These are phyloP conservation scores for Globomyces pollinis-pini DNA, from an alignment of 192 early-diverging fungal genomes.

Conservation along the genomic window DNA sequence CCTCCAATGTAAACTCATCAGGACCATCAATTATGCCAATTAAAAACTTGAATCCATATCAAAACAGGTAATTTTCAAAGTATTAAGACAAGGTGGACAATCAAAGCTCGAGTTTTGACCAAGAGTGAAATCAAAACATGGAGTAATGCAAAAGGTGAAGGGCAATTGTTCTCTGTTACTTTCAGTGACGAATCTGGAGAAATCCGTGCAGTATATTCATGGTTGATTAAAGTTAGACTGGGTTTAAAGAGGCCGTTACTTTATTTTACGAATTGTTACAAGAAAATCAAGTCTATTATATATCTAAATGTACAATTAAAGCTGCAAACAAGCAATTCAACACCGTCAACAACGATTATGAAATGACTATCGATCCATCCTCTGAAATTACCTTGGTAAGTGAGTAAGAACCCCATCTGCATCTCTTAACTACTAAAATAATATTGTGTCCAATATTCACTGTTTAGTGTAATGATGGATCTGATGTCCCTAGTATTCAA, in stretches of 20 bases:
- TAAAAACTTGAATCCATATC: constrained; percentile 80
- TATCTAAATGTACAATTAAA: constrained; percentile 71
- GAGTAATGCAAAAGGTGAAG: constrained; percentile 68
- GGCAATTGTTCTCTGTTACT: constrained; percentile 81
- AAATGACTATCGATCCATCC: constrained; percentile 69
- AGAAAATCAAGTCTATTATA: constrained; percentile 67
- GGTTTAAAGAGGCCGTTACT: constrained; percentile 84
- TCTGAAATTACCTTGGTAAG: constrained; percentile 57
- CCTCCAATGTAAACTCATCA: neutral
- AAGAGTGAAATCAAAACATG: constrained; percentile 79
- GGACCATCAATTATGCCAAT: constrained; percentile 41
- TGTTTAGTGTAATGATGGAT: constrained; percentile 45
- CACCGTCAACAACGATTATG: constrained; percentile 84
- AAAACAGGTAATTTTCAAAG: constrained; percentile 63
- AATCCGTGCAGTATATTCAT: constrained; percentile 86
- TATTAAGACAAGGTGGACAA: constrained; percentile 69
- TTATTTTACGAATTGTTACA: constrained; percentile 68
- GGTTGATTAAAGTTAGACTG: no score
- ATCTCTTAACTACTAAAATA: neutral
- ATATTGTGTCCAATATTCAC: no score
- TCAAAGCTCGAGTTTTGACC: constrained; percentile 77
- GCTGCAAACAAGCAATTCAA: constrained; percentile 74
- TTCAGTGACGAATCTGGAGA: constrained; percentile 85
- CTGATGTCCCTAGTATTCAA: constrained; percentile 41
- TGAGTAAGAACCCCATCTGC: constrained; percentile 22